Base-by-base conservation (phyloP, 176 grass and related monocot species). In the Elaeis guineensis region DNA sequence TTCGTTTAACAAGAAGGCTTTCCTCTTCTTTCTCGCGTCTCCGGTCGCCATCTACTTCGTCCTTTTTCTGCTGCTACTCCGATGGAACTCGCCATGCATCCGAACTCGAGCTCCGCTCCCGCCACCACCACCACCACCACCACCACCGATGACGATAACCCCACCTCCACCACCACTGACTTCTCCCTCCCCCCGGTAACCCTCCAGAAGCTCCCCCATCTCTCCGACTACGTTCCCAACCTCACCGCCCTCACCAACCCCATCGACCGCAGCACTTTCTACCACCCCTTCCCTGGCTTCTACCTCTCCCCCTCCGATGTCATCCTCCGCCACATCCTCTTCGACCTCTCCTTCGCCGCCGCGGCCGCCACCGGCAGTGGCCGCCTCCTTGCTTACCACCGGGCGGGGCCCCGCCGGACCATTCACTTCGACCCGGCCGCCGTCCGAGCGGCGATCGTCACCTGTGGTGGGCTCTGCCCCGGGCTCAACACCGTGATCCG, bases 401-500 rank as follows among this genome's bases (percentile, higher is more conserved):
- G 87, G 57, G 93, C 87, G 22, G 93, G 87, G 2, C 92, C 92
- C 1, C 81, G 93, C 1, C 8, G 0, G 6, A 21, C 12, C 17
- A 21, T 92, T 55, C 65, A 64, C 55, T 71, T 92, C n/a, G 81
- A 98, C 70, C 72, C 81, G 2, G 25, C 63, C n/a, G 65, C 61
- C 49, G 87, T 83, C 17, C 76, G 87, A 20, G 87, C 81, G 25
- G 87, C 84, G 15, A 61, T 98, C 69, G 93, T 98, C 75, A 92
- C 87, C 55, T 97, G 93, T 71, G 93, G 93, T 1, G 93, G 93
- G 0, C 79, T 92, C 30, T 92, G 84, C 77, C 93, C 93, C 0
- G 87, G 84, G 1, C 78, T 90, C 62, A 98, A 98, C 75, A 98
- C 93, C 19, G 87, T 98, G 54, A 76, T 92, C 17, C 24, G 87